Evolutionary conservation across 1,139 yeast species (phyloP).

Genomic region (Yamadazyma trypodendri): DNA sequence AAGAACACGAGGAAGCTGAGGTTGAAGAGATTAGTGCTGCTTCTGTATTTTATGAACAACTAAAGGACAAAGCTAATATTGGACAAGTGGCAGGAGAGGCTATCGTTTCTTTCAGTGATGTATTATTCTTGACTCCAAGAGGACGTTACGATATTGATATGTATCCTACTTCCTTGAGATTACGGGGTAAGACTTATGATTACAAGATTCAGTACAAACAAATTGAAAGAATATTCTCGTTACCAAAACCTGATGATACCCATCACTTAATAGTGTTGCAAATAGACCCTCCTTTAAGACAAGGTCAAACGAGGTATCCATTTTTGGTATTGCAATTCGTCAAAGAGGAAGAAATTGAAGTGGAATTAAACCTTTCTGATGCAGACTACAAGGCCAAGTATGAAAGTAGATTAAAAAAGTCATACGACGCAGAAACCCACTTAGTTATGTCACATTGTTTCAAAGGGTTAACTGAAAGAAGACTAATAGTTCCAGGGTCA

Average conservation of each 20-base stretch:
- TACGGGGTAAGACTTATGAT: constrained; percentile 97
- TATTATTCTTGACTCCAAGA: constrained; percentile 92
- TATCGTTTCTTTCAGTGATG: constrained; percentile 90
- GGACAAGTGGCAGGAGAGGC: constrained; percentile 97
- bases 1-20: constrained; percentile 42
- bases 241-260: constrained; percentile 92
- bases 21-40: constrained; percentile 74
- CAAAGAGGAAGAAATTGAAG: constrained; percentile 87
- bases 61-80: constrained; percentile 93
- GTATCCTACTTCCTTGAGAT: constrained; percentile 82
- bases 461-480: constrained; percentile 85
- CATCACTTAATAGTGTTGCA: constrained; percentile 87
- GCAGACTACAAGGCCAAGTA: constrained; percentile 77
- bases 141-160: constrained; percentile 98
- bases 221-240: constrained; percentile 83
- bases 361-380: constrained; percentile 82
- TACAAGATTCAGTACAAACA: constrained; percentile 91
- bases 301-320: constrained; percentile 96
- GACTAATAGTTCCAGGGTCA: constrained; percentile 84
- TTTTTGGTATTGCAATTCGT: constrained; percentile 87
- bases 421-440: constrained; percentile 81
- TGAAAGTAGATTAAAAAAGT: constrained; percentile 71
- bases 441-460: constrained; percentile 86
- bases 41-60: constrained; percentile 79
- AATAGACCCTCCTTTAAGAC: constrained; percentile 85